Percentiles rank a stretch among this genome's conserved stretches.
Evolutionary conservation across 2,329 filamentous ascomycete species (phyloP).

Genomic region (Orbilia oligospora): DNA sequence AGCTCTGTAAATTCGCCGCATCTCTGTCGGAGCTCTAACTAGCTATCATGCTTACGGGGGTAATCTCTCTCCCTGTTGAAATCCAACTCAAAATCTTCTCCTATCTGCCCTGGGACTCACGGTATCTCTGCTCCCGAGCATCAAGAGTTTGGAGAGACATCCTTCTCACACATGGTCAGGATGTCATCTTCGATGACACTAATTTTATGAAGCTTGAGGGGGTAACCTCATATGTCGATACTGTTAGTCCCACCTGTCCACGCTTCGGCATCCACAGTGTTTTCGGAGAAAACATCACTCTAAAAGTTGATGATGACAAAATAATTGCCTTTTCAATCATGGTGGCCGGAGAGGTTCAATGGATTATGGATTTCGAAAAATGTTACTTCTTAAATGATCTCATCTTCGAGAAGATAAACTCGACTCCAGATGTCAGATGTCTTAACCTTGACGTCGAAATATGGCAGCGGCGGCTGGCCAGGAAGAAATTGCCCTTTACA

Average conservation of each 20-base stretch:
- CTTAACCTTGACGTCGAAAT: not conserved
- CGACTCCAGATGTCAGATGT: not conserved
- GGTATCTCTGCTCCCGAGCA: not conserved
- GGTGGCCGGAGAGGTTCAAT: not conserved
- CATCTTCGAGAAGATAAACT: not conserved
- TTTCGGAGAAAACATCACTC: not conserved
- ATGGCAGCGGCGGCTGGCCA: not conserved
- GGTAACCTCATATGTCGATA: not conserved
- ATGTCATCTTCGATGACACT: not conserved
- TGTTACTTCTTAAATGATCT: not conserved
- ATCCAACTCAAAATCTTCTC: conserved; percentile 4
- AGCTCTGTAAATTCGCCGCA: too few species aligned
- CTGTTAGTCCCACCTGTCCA: not conserved
- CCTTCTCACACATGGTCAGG: not conserved
- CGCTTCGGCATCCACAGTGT: not conserved
- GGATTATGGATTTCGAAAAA: not conserved
- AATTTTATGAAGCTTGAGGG: not conserved
- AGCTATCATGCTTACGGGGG: not conserved
- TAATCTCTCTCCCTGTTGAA: not conserved
- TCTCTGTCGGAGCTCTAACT: not conserved
- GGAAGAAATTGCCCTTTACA: not conserved
- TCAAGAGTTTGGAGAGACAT: not conserved
- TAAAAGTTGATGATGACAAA: not conserved
- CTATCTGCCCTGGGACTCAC: not conserved
- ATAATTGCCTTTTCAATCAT: not conserved